Conservation (phyloP, 2,329 filamentous ascomycete species). For the Apiospora koreana region DNA sequence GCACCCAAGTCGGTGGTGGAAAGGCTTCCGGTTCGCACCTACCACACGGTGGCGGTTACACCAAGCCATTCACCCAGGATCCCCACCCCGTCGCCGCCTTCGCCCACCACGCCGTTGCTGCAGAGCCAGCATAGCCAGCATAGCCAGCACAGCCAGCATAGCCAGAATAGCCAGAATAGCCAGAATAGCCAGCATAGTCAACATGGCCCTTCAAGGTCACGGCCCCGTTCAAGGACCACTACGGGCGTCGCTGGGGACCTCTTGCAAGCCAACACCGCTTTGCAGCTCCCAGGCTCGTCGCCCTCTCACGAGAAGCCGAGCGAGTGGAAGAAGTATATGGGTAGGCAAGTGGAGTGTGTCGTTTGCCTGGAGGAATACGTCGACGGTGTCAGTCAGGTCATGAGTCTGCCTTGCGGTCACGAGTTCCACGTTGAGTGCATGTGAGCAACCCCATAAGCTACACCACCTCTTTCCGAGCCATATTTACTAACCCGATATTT, state of each 20-base stretch:
- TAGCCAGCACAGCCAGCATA: slow-evolving; percentile 32
- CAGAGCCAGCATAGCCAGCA: slow-evolving; percentile 44
- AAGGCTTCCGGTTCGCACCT: slow-evolving; percentile 90
- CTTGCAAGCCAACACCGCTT: slow-evolving; percentile 42
- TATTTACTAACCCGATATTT: slow-evolving; percentile 9
- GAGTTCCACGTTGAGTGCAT: slow-evolving; percentile 99
- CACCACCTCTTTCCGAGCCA: slow-evolving; percentile 27
- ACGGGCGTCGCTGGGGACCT: slow-evolving; percentile 57
- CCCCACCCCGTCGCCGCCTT: slow-evolving; percentile 60
- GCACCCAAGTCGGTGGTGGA: slow-evolving; percentile 98
- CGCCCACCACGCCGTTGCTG: slow-evolving; percentile 79
- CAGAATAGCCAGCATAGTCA: slow-evolving; percentile 29
- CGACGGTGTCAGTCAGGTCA: slow-evolving; percentile 90
- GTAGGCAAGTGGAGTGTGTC: slow-evolving; percentile 80
- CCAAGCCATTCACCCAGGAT: slow-evolving; percentile 54
- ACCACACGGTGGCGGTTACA: slow-evolving; percentile 76
- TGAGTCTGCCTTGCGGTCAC: slow-evolving; percentile 96
- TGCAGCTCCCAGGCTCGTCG: slow-evolving; percentile 37
- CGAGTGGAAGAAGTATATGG: slow-evolving; percentile 68
- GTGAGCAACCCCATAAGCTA: slow-evolving; percentile 45
- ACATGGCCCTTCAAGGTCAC: slow-evolving; percentile 45
- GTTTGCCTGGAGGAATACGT: slow-evolving; percentile 97
- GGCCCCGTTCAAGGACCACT: slow-evolving; percentile 66
- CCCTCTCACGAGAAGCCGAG: slow-evolving; percentile 53
- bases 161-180: slow-evolving; percentile 11